These are phyloP conservation scores for Fraxinus dipetala DNA, from an alignment of 305 asterid genomes.

Conservation along the genomic window DNA sequence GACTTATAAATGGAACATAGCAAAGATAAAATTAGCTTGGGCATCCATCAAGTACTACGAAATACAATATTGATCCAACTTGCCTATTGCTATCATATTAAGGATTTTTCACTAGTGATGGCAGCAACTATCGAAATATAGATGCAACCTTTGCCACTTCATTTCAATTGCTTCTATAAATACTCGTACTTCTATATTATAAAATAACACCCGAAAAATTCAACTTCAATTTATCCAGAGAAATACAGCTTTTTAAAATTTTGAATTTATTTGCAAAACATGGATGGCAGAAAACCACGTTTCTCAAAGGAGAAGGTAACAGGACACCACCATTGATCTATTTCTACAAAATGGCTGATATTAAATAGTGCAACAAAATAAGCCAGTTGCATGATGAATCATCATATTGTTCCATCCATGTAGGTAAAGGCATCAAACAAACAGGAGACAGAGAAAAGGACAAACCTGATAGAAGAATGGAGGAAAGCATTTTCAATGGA, in stretches of 20 bases:
- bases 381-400: constrained; percentile 37
- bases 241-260: not conserved
- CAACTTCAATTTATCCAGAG: not conserved
- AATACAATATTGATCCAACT: not conserved
- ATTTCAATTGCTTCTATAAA: not conserved
- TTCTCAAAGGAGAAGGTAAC: constrained; percentile 58
- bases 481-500: constrained; percentile 12
- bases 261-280: constrained; percentile 33
- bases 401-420: constrained; percentile 31
- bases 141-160: not conserved
- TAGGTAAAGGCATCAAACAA: constrained; percentile 25
- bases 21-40: not conserved
- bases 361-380: constrained; percentile 42
- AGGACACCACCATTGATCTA: constrained; percentile 58
- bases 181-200: not conserved
- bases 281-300: constrained; percentile 56
- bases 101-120: not conserved
- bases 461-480: constrained; percentile 15
- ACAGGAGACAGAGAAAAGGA: constrained; percentile 12
- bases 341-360: constrained; percentile 59
- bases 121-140: not conserved
- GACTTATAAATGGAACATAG: not conserved
- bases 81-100: not conserved
- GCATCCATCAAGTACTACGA: not conserved
- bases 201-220: not conserved